Conservation (phyloP, 2,329 filamentous ascomycete species). For the Aspergillus sclerotialis region DNA sequence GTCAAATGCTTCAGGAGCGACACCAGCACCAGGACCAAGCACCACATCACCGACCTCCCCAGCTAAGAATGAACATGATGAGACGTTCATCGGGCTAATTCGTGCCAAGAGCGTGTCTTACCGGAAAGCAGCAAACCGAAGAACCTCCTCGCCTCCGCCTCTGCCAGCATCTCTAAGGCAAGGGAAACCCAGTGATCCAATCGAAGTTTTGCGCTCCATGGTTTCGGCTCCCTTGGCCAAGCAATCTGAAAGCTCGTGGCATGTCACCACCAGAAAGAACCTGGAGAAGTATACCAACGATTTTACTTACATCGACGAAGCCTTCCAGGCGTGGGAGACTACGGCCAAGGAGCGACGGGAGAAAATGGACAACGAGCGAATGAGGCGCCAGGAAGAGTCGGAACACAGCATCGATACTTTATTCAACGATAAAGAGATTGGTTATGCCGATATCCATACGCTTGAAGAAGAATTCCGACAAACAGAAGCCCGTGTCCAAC, state of each 20-base stretch:
- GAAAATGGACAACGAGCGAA: slow-evolving; percentile 42
- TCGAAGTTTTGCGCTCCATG: slow-evolving; percentile 30
- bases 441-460: slow-evolving; percentile 50
- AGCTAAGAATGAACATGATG: slow-evolving; percentile 28
- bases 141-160: slow-evolving; percentile 18
- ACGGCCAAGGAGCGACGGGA: slow-evolving; percentile 37
- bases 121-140: slow-evolving; percentile 19
- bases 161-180: slow-evolving; percentile 27
- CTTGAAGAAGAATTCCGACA: slow-evolving; percentile 51
- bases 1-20: slow-evolving; percentile 23
- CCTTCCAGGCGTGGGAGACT: slow-evolving; percentile 40
- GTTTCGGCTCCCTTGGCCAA: slow-evolving; percentile 26
- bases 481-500: slow-evolving; percentile 43
- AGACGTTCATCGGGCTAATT: slow-evolving; percentile 43
- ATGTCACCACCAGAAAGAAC: slow-evolving; percentile 24
- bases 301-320: slow-evolving; percentile 38
- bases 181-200: slow-evolving; percentile 15
- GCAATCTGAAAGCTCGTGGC: slow-evolving; percentile 26
- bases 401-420: slow-evolving; percentile 48
- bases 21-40: slow-evolving; percentile 10
- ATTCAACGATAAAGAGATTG: slow-evolving; percentile 51
- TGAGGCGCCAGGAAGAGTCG: slow-evolving; percentile 44
- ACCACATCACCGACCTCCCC: slow-evolving; percentile 12
- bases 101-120: slow-evolving; percentile 40
- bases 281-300: slow-evolving; percentile 33